These are phyloP conservation scores for Fragilaria radians DNA, from an alignment of 108 stramenopile species.

Conservation along the genomic window DNA sequence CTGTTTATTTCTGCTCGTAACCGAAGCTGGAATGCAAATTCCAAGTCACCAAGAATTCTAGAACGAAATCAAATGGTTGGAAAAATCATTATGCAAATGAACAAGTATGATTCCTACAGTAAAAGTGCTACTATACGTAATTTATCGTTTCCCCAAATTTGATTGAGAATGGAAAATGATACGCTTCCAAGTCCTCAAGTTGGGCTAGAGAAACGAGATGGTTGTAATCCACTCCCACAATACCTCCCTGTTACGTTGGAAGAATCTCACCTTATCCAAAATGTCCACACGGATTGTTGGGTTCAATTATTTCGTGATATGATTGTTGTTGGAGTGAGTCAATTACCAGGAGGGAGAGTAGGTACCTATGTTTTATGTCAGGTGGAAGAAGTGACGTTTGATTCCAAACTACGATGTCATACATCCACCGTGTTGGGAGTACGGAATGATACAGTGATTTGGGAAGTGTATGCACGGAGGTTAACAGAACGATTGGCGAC, in stretches of 20 bases:
- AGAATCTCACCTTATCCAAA: constrained; percentile 26
- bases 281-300: constrained; percentile 27
- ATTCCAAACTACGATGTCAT: constrained; percentile 26
- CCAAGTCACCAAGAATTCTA: too few species aligned
- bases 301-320: constrained; percentile 43
- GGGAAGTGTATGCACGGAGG: constrained; percentile 40
- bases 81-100: too few species aligned
- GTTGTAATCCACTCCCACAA: constrained; percentile 1
- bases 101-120: too few species aligned
- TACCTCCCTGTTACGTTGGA: constrained; percentile 26
- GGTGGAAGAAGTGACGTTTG: constrained; percentile 14
- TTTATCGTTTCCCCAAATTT: too few species aligned
- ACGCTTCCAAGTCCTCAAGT: too few species aligned
- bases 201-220: too few species aligned
- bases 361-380: constrained; percentile 38
- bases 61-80: too few species aligned
- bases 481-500: constrained; percentile 16
- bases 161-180: too few species aligned
- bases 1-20: too few species aligned
- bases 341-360: constrained; percentile 17
- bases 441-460: constrained; percentile 28
- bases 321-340: constrained; percentile 38
- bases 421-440: constrained; percentile 32
- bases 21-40: too few species aligned
- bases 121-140: too few species aligned